Evolutionary conservation across 345 rosid species (phyloP).

Genomic region (Sapria himalayana): DNA sequence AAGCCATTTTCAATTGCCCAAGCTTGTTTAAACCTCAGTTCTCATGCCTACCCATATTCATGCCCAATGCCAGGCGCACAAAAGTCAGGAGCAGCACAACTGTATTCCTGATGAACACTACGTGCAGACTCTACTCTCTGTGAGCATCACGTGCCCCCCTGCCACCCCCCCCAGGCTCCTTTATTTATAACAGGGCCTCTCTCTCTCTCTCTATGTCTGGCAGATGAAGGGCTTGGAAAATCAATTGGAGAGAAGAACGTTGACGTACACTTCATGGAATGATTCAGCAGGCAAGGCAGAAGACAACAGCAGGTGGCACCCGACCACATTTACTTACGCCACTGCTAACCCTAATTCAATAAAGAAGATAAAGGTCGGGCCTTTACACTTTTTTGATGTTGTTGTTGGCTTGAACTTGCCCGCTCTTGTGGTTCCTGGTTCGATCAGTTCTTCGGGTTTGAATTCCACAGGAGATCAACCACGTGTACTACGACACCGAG

Average conservation of each 20-base stretch:
- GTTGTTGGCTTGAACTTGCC: too few relatives aligned
- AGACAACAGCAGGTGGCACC: constrained; percentile 8
- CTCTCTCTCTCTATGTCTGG: neutral
- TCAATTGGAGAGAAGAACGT: constrained; percentile 8
- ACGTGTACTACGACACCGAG: constrained; percentile 3
- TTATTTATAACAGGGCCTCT: neutral
- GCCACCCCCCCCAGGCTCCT: neutral
- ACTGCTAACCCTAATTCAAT: constrained; percentile 6
- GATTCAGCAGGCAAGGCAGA: neutral
- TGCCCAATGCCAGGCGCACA: neutral
- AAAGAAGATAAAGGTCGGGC: constrained; percentile 7
- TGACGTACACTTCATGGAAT: constrained; percentile 10
- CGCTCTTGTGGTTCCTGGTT: neutral
- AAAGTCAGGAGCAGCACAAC: constrained; percentile 1
- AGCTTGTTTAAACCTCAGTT: too few relatives aligned
- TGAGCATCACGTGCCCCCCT: constrained; percentile 1
- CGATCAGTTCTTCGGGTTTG: neutral
- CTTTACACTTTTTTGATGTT: too few relatives aligned
- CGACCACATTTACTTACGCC: constrained; percentile 7
- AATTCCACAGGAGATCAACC: constrained; percentile 7
- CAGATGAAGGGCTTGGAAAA: constrained; percentile 9
- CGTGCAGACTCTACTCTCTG: constrained; percentile 12
- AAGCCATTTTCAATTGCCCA: too few relatives aligned
- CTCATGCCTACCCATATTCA: too few relatives aligned
- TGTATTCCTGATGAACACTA: constrained; percentile 15